These are phyloP conservation scores for Gynochthodes officinalis DNA, from an alignment of 257 asterid species.

Conservation along the genomic window DNA sequence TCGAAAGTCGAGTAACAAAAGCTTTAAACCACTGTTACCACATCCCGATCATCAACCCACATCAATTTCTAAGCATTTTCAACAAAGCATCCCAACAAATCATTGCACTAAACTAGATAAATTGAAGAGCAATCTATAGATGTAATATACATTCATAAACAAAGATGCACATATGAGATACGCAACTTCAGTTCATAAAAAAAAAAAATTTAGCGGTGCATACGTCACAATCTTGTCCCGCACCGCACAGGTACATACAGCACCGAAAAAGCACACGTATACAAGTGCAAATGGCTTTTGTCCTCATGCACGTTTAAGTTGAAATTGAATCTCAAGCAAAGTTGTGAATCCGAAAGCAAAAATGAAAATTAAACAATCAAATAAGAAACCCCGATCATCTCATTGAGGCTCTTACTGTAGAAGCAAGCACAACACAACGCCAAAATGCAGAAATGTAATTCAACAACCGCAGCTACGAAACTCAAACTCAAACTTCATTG, in stretches of 20 bases:
- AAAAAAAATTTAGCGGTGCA: too few relatives aligned
- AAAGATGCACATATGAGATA: neutral
- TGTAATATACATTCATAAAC: neutral
- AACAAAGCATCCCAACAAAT: neutral
- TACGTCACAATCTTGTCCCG: too few relatives aligned
- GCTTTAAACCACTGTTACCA: neutral
- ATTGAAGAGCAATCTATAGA: neutral
- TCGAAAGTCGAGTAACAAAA: neutral
- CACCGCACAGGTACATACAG: neutral
- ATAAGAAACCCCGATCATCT: neutral
- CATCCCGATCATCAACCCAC: neutral
- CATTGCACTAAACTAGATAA: neutral
- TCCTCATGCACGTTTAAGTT: neutral
- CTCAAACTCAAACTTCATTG: conserved; percentile 1
- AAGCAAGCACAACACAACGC: neutral
- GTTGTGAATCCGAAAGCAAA: too few relatives aligned
- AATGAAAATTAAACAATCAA: neutral
- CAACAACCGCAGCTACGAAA: neutral
- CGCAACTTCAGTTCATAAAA: too few relatives aligned
- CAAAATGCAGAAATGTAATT: conserved; percentile 1
- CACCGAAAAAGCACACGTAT: neutral
- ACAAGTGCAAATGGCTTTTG: neutral
- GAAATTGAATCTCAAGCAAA: neutral
- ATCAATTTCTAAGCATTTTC: neutral
- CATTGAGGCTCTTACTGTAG: neutral